Conservation (phyloP, 2,329 filamentous ascomycete genomes). For the Teratosphaeriaceae sp. region DNA sequence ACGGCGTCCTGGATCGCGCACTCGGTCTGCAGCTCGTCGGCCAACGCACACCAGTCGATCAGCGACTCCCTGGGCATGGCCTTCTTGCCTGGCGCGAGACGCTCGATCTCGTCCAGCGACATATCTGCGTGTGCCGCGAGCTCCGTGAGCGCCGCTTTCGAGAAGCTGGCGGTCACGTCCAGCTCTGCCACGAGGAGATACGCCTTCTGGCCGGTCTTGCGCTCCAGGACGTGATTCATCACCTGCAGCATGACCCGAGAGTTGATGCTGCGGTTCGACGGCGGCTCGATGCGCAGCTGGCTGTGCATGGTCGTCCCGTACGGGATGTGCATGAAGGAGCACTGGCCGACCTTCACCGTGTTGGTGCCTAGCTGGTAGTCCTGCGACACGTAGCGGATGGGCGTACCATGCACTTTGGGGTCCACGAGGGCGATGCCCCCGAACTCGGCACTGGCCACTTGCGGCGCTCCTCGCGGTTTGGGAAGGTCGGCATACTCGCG, state of each 20-base stretch:
- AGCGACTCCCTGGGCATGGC: background rate
- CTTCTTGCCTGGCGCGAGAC: conserved; percentile 9
- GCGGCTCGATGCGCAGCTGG: conserved; percentile 20
- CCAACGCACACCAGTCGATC: conserved; percentile 24
- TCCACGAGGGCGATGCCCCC: conserved; percentile 23
- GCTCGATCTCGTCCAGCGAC: conserved; percentile 14
- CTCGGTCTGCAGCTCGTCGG: conserved; percentile 16
- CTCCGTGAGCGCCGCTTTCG: conserved; percentile 20
- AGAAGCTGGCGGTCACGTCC: conserved; percentile 22
- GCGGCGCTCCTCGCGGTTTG: conserved; percentile 6
- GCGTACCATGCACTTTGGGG: conserved; percentile 22
- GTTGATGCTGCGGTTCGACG: conserved; percentile 8
- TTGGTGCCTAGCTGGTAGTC: conserved; percentile 15
- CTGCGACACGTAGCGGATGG: conserved; percentile 20
- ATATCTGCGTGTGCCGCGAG: conserved; percentile 14
- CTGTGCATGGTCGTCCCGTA: conserved; percentile 22
- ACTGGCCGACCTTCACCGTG: conserved; percentile 17
- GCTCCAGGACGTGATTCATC: conserved; percentile 21
- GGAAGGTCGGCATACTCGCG: conserved; percentile 9
- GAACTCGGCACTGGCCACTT: conserved; percentile 1
- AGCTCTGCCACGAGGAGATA: conserved; percentile 22
- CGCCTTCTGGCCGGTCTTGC: conserved; percentile 17
- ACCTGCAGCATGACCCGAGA: conserved; percentile 21
- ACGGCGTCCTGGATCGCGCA: conserved; percentile 11
- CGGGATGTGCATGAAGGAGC: conserved; percentile 22